Evolutionary conservation across 257 asterid genomes (phyloP).

Genomic region (Solanum ossicruentum): DNA sequence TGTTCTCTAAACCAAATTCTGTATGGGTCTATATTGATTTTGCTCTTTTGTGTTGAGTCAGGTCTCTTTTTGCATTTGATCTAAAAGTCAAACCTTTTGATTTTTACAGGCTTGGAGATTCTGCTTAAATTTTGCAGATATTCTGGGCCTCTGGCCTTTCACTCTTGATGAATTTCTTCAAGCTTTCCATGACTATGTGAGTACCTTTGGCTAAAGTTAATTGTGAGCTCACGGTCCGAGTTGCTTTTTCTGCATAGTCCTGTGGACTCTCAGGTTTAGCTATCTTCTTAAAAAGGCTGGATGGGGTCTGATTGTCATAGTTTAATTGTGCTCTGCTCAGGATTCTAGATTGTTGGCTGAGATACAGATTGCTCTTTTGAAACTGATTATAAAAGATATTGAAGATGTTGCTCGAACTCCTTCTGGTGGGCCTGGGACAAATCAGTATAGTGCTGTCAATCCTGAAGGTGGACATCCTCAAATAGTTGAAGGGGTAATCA

Average conservation of each 20-base stretch:
- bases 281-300: not conserved
- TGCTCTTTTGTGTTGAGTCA: not conserved
- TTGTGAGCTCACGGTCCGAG: not conserved
- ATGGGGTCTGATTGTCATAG: not conserved
- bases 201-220: constrained; percentile 17
- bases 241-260: not conserved
- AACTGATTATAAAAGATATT: constrained; percentile 79
- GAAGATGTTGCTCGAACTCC: constrained; percentile 96
- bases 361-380: constrained; percentile 66
- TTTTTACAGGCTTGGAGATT: constrained; percentile 87
- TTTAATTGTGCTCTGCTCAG: constrained; percentile 27
- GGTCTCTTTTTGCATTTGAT: not conserved
- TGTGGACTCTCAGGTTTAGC: not conserved
- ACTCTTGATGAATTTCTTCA: constrained; percentile 91
- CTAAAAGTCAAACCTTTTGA: not conserved
- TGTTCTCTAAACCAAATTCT: not conserved
- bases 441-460: constrained; percentile 86
- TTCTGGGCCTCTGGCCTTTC: constrained; percentile 97
- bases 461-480: constrained; percentile 99
- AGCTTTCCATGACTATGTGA: constrained; percentile 89
- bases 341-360: constrained; percentile 91
- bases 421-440: constrained; percentile 98
- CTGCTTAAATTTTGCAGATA: constrained; percentile 88
- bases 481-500: constrained; percentile 90
- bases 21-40: not conserved